Base-by-base conservation (phyloP, 495 filamentous ascomycete species). In the Penicillium antarcticum region DNA sequence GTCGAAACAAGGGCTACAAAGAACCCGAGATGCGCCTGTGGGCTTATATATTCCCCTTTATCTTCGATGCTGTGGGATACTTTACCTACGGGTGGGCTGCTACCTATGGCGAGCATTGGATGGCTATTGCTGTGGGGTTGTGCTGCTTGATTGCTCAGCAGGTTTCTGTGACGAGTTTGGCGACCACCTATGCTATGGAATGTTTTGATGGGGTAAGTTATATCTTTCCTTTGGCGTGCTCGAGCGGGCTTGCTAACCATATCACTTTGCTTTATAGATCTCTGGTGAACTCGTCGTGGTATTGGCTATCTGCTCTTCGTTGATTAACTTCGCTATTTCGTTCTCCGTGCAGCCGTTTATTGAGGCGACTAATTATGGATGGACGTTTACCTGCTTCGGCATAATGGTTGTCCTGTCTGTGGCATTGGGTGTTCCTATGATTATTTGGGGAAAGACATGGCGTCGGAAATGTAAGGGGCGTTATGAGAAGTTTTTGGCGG, bases 181-280 rank as follows among this genome's bases (percentile, higher is more conserved):
- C 68, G n/a, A 69, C 68, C 4, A 66, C 65, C 9, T 72, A 70
- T 61, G 69, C 67, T 1, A 68, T 72, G 62, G 69, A 72, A 39
- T 70, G 63, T 33, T 69, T 67, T 19, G 65, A 68, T 39, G 54
- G 55, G 47, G 65, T 68, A 39, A 39, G 62, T 49, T 17, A 24
- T 14, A 10, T 9, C 11, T 24, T n/a, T n/a, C n/a, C 33, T 12
- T 14, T 32, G 12, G 4, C 26, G 17, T 19, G 7, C 29, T 19
- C 5, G 13, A 2, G 12, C 12, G 14, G 13, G 2, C 4, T 23
- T n/a, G 13, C 5, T 29, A 2, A 31, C 0, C 18, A 33, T 51
- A 35, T 37, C 29, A 0, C 1, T 13, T 45, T 7, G 31, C n/a
- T 48, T 1, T 35, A 38, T 36, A 67, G 64, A 61, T 67, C 31